Base-by-base conservation (phyloP, 108 stramenopile species). In the Skeletonema marinoi region DNA sequence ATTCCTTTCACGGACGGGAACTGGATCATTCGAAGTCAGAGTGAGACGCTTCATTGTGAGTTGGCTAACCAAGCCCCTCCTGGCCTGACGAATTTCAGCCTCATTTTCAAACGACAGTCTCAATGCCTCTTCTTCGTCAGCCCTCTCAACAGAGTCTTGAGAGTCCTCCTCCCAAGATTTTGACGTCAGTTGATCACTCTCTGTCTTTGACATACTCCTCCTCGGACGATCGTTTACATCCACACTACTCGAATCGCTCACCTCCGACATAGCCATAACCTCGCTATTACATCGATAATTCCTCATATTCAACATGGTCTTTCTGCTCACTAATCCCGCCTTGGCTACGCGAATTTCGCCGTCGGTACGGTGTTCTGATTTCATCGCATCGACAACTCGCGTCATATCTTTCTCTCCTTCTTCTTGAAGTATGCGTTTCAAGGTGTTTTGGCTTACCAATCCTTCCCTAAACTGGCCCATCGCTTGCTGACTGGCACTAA, bases 331-430 rank as follows among this genome's bases (percentile, higher is more conserved):
- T 6, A 56, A 29, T 25, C 54, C 54, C 25, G 54, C 54, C 25
- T 56, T 56, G 21, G 54, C 54, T 10, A 56, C 8, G 7, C 54
- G 54, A 56, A 62, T 62, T 62, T 72, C 71, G 2, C 60, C 71
- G 9, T 33, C 71, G 41, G 71, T 4, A 36, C 35, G 31, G 44
- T 46, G 70, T 39, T 56, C 48, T 16, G 30, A 41, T 25, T 60
- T 0, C 35, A 56, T 38, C 58, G 31, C 54, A 4, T 58, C 13
- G 25, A 56, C 51, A 14, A 71, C 65, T 19, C 25, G 35, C 12
- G 39, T 17, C 9, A 25, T 42, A 30, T 65, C 16, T 3, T 42
- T 42, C 19, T 41, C 65, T n/a, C 17, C 5, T 2, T 66, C 54
- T 0, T 25, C n/a, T n/a, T 56, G 9, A 2, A 56, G 7, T 56